Percentiles rank a stretch among this genome's conserved stretches.
Conservation (phyloP, 2,329 filamentous ascomycete species). For the Pseudogymnoascus sp. region DNA sequence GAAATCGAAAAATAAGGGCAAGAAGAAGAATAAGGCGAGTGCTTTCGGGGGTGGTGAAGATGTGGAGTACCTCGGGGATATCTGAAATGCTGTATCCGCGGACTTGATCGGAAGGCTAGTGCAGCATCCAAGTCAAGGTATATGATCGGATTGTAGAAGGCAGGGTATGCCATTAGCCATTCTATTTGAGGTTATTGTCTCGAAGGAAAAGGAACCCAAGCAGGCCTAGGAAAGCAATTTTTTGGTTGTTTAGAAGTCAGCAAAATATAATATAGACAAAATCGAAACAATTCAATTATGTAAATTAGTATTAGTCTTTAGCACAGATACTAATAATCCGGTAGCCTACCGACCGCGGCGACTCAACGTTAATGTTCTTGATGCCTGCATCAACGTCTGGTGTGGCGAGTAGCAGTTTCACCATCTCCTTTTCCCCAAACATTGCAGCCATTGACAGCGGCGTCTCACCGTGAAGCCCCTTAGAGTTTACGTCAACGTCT, state of each 20-base stretch:
- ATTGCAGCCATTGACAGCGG: not conserved
- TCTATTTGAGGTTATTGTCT: not conserved
- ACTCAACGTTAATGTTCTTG: slow-evolving; percentile 5
- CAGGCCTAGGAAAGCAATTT: not conserved
- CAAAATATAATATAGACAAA: not conserved
- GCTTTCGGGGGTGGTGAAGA: slow-evolving; percentile 10
- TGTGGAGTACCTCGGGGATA: slow-evolving; percentile 1
- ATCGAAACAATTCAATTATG: not conserved
- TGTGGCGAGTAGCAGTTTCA: slow-evolving; percentile 8
- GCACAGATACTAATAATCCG: too few relatives aligned
- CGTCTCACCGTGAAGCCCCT: not conserved
- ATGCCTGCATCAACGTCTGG: not conserved
- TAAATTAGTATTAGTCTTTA: too few relatives aligned
- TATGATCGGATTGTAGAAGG: not conserved
- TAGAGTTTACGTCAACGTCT: not conserved
- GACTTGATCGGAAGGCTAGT: slow-evolving; percentile 13
- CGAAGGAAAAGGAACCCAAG: not conserved
- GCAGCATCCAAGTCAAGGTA: slow-evolving; percentile 10
- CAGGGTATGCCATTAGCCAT: not conserved
- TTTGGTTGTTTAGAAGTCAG: not conserved
- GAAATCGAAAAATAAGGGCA: slow-evolving; percentile 10
- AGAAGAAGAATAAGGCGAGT: slow-evolving; percentile 18
- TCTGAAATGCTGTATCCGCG: not conserved
- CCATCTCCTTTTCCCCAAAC: not conserved
- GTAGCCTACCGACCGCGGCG: too few relatives aligned